These are phyloP conservation scores for Erythrobasidium yunnanense DNA, from an alignment of 768 basidiomycete genomes.

Conservation along the genomic window DNA sequence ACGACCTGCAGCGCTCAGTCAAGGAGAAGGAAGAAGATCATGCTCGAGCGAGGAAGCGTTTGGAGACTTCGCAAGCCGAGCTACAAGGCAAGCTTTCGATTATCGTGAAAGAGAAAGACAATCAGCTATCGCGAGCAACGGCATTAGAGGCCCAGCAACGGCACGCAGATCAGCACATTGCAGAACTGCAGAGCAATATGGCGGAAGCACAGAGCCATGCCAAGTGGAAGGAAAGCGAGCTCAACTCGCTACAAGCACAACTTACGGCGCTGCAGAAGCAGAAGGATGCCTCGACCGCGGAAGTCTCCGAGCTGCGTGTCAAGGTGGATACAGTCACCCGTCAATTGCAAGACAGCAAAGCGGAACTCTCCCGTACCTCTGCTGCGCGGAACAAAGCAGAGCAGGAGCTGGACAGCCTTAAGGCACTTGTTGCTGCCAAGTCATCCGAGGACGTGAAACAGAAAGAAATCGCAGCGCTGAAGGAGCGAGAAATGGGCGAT, in stretches of 20 bases:
- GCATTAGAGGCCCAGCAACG: constrained; percentile 59
- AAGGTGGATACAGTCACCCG: not conserved
- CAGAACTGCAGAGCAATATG: constrained; percentile 63
- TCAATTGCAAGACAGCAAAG: constrained; percentile 39
- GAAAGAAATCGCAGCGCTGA: constrained; percentile 72
- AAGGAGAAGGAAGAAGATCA: constrained; percentile 55
- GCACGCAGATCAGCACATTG: constrained; percentile 62
- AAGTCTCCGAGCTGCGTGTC: not conserved
- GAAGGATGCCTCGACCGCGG: not conserved
- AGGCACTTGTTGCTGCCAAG: constrained; percentile 71
- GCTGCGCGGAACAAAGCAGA: constrained; percentile 55
- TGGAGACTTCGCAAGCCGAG: constrained; percentile 25
- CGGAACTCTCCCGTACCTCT: constrained; percentile 44
- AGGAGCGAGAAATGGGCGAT: constrained; percentile 66
- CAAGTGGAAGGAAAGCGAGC: constrained; percentile 63
- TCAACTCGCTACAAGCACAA: constrained; percentile 53
- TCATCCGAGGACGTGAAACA: constrained; percentile 73
- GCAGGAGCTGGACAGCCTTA: constrained; percentile 73
- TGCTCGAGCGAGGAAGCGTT: not conserved
- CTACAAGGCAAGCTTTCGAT: not conserved
- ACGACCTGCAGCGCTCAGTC: not conserved
- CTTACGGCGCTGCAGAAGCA: constrained; percentile 49
- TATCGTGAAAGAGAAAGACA: constrained; percentile 4
- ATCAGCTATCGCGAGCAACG: constrained; percentile 37
- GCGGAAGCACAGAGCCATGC: constrained; percentile 65